phyloP scores from a whole-genome alignment of 2,329 filamentous ascomycete species.

The Aureobasidium mangrovei region DNA sequence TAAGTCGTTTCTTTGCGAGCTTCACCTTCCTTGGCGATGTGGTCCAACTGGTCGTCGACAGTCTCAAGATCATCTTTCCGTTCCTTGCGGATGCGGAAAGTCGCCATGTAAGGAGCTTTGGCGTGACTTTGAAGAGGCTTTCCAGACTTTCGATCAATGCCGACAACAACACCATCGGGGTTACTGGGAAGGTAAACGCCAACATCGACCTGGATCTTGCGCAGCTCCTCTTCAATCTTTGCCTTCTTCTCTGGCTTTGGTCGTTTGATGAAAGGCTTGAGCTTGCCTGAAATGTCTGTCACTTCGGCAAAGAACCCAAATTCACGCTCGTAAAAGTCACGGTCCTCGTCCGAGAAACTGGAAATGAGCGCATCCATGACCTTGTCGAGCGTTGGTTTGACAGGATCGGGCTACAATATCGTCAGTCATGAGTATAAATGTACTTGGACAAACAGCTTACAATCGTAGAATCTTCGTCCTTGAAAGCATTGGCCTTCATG shows the following conservation, averaged over 20 bases:
- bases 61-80: conserved; percentile 44
- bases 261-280: conserved; percentile 85
- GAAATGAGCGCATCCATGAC: conserved; percentile 78
- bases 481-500: conserved; percentile 98
- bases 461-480: conserved; percentile 86
- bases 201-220: conserved; percentile 93
- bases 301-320: conserved; percentile 98
- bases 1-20: conserved; percentile 48
- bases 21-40: conserved; percentile 25
- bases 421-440: no score
- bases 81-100: conserved; percentile 88
- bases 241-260: conserved; percentile 96
- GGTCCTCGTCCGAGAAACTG: conserved; percentile 72
- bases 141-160: conserved; percentile 94
- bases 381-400: conserved; percentile 87
- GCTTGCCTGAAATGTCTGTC: conserved; percentile 87
- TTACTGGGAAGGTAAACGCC: conserved; percentile 97
- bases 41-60: conserved; percentile 31
- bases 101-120: conserved; percentile 98
- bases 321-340: conserved; percentile 82
- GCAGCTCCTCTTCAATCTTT: conserved; percentile 96
- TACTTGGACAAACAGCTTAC: no score
- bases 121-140: conserved; percentile 97
- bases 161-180: conserved; percentile 91
- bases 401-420: conserved; percentile 55